Base-by-base conservation (phyloP, 2,329 filamentous ascomycete species). In the Penicillium sclerotigenum region DNA sequence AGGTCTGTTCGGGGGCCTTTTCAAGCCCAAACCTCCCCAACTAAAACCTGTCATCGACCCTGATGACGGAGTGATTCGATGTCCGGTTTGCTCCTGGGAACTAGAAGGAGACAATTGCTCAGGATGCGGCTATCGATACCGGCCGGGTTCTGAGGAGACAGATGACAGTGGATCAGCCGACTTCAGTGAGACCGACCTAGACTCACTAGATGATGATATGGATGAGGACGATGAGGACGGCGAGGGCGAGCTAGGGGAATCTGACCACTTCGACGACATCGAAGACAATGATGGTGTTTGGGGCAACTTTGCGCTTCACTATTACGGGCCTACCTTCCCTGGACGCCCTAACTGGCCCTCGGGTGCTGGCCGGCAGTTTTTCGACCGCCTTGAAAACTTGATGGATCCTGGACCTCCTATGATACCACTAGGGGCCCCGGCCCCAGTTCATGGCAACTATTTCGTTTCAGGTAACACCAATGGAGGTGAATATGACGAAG, bases 1-100 rank as follows among this genome's bases (percentile, higher is more conserved):
- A 20, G 87, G 86, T 3, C 72, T 89, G 5, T 89, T 89, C 73
- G 82, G 83, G 59, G 86, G 86, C 24, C 78, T 77, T 56, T 87
- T 86, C 69, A 77, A 73, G 45, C 65, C 63, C 2, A 68, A 64
- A 37, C 31, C 37, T 5, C 63, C 60, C n/a, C 49, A 58, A 56
- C 74, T 36, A 56, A 73, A 62, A 63, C 73, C 81, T 13, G 74
- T 85, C 34, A 73, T 78, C 45, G 85, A 87, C 61, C 73, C 80
- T 33, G 79, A 80, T 65, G 86, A 88, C 67, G 80, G 81, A 33
- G 80, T 88, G 18, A 74, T 82, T 52, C 80, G 86, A 60, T 89
- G 87, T 68, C 85, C 85, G 1, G 60, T 74, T 3, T 89, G 87
- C 70, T 72, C 78, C 9, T 83, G 82, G 79, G 87, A 89, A 69